Base-by-base conservation (phyloP, 352 stramenopile genomes). In the Pythium monospermum region DNA sequence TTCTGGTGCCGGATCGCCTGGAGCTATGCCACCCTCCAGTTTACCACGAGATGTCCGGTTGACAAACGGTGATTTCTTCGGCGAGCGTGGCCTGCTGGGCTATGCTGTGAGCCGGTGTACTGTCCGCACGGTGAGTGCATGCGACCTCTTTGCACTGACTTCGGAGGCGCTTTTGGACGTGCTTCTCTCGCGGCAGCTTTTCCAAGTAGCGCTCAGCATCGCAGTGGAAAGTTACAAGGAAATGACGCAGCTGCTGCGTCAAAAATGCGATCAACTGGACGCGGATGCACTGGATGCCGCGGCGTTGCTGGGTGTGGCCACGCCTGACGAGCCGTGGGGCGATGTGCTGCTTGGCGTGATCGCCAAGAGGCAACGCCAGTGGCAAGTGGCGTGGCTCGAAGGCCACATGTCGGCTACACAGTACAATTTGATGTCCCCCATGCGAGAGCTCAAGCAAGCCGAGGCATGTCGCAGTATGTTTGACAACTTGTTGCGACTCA, bases 31-130 rank as follows among this genome's bases (percentile, higher is more conserved):
- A n/a, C n/a, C n/a, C n/a, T n/a, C n/a, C n/a, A n/a, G n/a, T n/a
- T n/a, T n/a, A n/a, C 21, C 57, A 18, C 19, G 28, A 42, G 28
- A 53, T 10, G 40, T 32, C 11, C 45, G 18, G 4, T 76, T 69
- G 52, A 59, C 64, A 13, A 64, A 67, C 13, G 78, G 78, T 0
- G 72, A 79, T 42, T 86, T 53, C 54, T 87, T 90, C 21, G 76
- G 78, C 27, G 71, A 90, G 15, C 57, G 70, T 10, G 76, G 76
- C 1, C 35, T 90, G 27, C 69, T 90, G 0, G 73, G 69, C 0
- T 85, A 80, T 28, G 69, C 76, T 0, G 71, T 84, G 1, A 67
- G 61, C 5, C 25, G 58, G 0, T 66, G 52, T 6, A 75, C 68
- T 0, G 68, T 85, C 11, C 41, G 46, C 5, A 64, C 57, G 0